Evolutionary conservation across 108 stramenopile species (phyloP), one percentile per base, ranked within the genome.

Genomic region (Fragilaria crotonensis): DNA sequence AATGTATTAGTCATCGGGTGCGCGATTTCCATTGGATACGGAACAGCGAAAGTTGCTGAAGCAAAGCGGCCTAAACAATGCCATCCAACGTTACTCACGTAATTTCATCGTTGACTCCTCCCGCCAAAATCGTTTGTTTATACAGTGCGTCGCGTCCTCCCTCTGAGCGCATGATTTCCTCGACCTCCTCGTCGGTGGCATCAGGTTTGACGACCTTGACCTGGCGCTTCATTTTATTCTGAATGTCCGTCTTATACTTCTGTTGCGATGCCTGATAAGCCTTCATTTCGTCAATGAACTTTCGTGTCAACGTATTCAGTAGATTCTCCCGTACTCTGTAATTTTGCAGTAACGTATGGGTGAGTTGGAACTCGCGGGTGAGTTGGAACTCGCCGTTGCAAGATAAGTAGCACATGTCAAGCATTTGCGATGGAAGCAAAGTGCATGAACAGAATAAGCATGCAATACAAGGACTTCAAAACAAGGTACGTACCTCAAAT

Each of bases 221-320:
- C 57, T 96, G 96, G 18, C 98, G 81, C 46, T 81, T 84, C 4
- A 95, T 93, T 73, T 98, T 99, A 20, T 87, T 83, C 60, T 96
- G 93, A 26, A 99, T 88, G 56, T 93, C 91, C 5, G 87, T 90
- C 68, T 99, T 99, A 68, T 97, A 99, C 62, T 93, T 79, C 77
- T 93, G 93, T 70, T 99, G 97, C 1, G 94, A 76, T 41, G 72
- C 73, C 68, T 98, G 97, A 72, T 98, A 99, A 30, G 75, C 62
- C 73, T 98, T 97, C 85, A 96, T 95, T 59, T 96, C 96, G 66
- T 97, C 96, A 49, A 98, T 91, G 63, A 99, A 99, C 57, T 98
- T 98, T 18, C 93, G 79, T 9, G 95, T 94, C 46, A 97, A 68
- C 1, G 97, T 97, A 64, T 90, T 96, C 20, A 75, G 70, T 51